These are phyloP conservation scores for Sistotremastrum suecicum DNA, from an alignment of 768 basidiomycete species.

Conservation along the genomic window DNA sequence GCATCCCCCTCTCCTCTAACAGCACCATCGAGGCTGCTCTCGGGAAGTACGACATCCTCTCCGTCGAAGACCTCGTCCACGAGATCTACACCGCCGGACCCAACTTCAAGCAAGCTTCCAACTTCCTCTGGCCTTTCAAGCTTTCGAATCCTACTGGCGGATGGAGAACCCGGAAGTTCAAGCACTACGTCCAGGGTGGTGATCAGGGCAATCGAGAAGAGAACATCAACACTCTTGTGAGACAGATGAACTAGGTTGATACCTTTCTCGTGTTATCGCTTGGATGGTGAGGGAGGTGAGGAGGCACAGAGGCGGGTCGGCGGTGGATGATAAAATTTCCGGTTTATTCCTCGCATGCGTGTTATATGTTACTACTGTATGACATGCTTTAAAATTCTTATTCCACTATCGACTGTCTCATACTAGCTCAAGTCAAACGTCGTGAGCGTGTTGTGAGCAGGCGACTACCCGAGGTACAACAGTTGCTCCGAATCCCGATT, in stretches of 20 bases:
- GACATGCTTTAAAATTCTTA: no score
- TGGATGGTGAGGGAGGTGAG: no score
- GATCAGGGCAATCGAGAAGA: conserved; percentile 95
- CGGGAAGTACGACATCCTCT: conserved; percentile 92
- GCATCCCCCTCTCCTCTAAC: conserved; percentile 92
- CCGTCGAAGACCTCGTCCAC: conserved; percentile 93
- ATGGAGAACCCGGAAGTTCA: conserved; percentile 97
- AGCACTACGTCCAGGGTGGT: conserved; percentile 90
- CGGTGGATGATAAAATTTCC: no score
- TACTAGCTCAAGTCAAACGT: no score
- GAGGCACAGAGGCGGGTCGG: no score
- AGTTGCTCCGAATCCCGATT: no score
- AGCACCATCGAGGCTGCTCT: conserved; percentile 81
- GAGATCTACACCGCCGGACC: conserved; percentile 92
- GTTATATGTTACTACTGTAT: no score
- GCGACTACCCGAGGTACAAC: no score
- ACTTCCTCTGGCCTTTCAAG: conserved; percentile 99
- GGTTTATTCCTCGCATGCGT: no score
- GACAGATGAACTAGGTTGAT: conserved; percentile 69
- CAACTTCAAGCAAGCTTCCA: conserved; percentile 97
- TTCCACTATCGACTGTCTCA: no score
- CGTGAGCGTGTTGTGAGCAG: no score
- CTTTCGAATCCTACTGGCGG: conserved; percentile 98
- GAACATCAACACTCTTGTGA: conserved; percentile 96
- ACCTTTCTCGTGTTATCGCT: neutral